Conservation (phyloP, 148 eudicot genomes). For the Chenopodium quinoa region DNA sequence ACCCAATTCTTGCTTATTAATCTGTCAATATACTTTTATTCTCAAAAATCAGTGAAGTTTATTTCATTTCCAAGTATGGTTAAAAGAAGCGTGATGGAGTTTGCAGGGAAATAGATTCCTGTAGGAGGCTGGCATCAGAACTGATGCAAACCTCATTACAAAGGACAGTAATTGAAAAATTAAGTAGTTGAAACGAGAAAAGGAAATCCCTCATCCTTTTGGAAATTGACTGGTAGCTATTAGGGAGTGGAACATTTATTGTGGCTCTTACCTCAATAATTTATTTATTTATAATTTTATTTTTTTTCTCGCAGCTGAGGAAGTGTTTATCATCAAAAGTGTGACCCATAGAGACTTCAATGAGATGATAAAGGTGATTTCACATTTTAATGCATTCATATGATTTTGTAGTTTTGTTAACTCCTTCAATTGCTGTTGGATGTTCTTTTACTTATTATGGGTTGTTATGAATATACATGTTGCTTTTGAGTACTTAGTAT, state of each 20-base stretch:
- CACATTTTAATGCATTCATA: constrained; percentile 17
- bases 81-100: too few relatives aligned
- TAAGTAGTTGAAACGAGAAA: neutral
- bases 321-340: constrained; percentile 93
- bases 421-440: neutral
- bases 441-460: neutral
- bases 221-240: neutral
- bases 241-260: neutral
- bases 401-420: neutral
- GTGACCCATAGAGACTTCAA: constrained; percentile 90
- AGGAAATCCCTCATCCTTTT: neutral
- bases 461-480: neutral
- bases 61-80: neutral
- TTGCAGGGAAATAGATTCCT: neutral
- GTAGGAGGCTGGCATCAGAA: neutral
- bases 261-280: constrained; percentile 6
- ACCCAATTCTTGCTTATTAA: neutral
- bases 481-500: neutral
- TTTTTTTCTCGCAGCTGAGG: constrained; percentile 55
- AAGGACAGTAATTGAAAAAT: neutral
- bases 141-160: neutral
- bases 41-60: neutral
- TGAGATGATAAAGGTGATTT: constrained; percentile 80
- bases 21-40: neutral
- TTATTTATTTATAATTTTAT: too few relatives aligned